Percentiles rank a stretch among this genome's conserved stretches.
These are phyloP conservation scores for Cornus suecica DNA, from an alignment of 148 eudicot genomes.

Conservation along the genomic window DNA sequence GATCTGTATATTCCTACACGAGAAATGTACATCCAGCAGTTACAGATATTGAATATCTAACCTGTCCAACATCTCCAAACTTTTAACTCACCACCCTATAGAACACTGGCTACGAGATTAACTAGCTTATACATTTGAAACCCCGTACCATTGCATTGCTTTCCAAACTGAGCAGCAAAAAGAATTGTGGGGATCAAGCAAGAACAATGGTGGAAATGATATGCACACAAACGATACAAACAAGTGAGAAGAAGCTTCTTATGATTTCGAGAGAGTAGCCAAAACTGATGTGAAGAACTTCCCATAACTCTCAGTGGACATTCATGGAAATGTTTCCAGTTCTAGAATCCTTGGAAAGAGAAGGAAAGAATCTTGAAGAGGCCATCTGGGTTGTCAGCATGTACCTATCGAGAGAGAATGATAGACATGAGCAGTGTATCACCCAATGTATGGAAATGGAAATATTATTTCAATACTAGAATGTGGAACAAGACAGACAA, in stretches of 20 bases:
- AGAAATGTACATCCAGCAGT: background rate
- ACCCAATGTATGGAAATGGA: background rate
- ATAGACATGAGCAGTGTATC: background rate
- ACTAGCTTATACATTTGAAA: background rate
- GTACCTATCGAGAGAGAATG: slow-evolving; percentile 50
- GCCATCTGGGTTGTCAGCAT: slow-evolving; percentile 93
- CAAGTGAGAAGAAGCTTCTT: background rate
- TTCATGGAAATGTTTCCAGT: background rate
- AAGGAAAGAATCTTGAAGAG: slow-evolving; percentile 77
- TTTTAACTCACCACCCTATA: background rate
- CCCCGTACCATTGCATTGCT: too few species aligned
- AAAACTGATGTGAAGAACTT: background rate
- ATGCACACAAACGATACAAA: background rate
- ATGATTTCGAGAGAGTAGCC: background rate
- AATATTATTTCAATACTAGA: background rate
- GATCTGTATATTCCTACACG: too few species aligned
- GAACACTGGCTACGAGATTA: background rate
- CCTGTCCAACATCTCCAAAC: background rate
- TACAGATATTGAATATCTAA: background rate
- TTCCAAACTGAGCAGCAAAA: background rate
- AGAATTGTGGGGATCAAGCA: background rate
- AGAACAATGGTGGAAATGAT: background rate
- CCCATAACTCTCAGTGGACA: background rate
- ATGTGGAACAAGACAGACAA: background rate
- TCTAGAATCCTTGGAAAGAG: slow-evolving; percentile 63